Evolutionary conservation across 805 yeast genomes (phyloP), one percentile per base, ranked within the genome.

Genomic region (Zygoascus tannicola): DNA sequence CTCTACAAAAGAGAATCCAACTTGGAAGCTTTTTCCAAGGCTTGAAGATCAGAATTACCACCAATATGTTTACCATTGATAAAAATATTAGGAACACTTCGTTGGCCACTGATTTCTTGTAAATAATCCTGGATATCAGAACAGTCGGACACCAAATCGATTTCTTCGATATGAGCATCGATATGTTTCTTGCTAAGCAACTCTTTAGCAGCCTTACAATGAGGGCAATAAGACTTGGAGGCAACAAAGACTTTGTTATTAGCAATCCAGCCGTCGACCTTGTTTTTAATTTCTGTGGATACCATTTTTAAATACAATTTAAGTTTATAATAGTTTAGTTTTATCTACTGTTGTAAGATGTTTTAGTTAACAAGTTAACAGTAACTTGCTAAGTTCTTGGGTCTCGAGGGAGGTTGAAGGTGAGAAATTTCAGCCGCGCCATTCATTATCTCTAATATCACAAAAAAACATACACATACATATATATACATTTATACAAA

Each of bases 51-150:
- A 33, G 88, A 80, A 74, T 87, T 85, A 50, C 98, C 98, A 48
- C 98, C 98, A 59, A 90, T 79, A 70, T 88, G 97, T 67, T 87
- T 75, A 50, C 95, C 96, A 40, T 73, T 78, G 62, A 90, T 87
- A 69, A 80, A 92, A 54, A 90, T 75, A 64, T 83, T 88, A 51
- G 98, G 98, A 50, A 92, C 97, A 36, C 97, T 86, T 55, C 80
- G 75, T 73, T 92, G 97, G 49, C 95, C 95, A 37, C 94, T 82
- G 48, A 86, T 64, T 60, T 84, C 79, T 41, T 61, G 64, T 47
- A 90, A 72, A 52, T 92, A 94, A 43, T 70, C 81, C 69, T 88
- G 97, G 56, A 88, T 78, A 30, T 81, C 94, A 39, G 69, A 67
- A 46, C 97, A 97, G 49, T 86, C 88, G 12, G 65, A 73, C 46